phyloP scores from a whole-genome alignment of 73 alveolate species.

The Effrenium voratum region DNA sequence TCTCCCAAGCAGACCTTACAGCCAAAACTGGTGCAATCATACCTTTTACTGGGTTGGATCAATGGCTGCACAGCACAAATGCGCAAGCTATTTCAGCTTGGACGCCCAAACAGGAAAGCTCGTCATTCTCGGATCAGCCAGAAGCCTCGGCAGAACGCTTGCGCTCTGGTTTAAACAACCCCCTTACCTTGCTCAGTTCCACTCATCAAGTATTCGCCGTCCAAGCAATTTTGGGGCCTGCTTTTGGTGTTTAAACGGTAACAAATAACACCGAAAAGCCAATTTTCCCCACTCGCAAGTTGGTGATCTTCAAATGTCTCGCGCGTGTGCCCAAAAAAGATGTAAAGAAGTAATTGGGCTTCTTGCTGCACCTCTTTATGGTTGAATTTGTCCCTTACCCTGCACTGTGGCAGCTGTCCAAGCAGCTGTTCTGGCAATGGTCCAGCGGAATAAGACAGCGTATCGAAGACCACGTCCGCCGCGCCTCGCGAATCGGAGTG shows the following conservation, averaged over 20 bases:
- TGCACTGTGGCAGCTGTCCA: too few species aligned
- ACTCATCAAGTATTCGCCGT: too few species aligned
- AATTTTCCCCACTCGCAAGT: too few species aligned
- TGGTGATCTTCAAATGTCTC: too few species aligned
- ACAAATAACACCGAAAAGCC: too few species aligned
- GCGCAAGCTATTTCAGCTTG: not conserved
- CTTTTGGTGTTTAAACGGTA: too few species aligned
- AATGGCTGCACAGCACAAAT: not conserved
- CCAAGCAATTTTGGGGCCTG: not conserved
- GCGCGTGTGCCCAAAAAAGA: too few species aligned
- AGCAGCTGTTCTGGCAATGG: conserved; percentile 83
- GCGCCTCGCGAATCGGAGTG: too few species aligned
- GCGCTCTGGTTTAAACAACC: not conserved
- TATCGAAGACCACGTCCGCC: conserved; percentile 76
- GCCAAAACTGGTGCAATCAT: not conserved
- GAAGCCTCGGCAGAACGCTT: not conserved
- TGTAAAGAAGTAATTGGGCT: too few species aligned
- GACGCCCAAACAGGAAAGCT: conserved; percentile 65
- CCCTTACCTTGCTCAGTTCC: too few species aligned
- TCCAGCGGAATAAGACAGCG: conserved; percentile 87
- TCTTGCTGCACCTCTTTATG: too few species aligned
- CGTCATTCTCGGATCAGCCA: conserved; percentile 39
- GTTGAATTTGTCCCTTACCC: too few species aligned
- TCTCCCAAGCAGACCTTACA: conserved; percentile 65
- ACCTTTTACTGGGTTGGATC: not conserved